Base-by-base conservation (phyloP, 2,329 filamentous ascomycete species). In the Cladophialophora bantiana region DNA sequence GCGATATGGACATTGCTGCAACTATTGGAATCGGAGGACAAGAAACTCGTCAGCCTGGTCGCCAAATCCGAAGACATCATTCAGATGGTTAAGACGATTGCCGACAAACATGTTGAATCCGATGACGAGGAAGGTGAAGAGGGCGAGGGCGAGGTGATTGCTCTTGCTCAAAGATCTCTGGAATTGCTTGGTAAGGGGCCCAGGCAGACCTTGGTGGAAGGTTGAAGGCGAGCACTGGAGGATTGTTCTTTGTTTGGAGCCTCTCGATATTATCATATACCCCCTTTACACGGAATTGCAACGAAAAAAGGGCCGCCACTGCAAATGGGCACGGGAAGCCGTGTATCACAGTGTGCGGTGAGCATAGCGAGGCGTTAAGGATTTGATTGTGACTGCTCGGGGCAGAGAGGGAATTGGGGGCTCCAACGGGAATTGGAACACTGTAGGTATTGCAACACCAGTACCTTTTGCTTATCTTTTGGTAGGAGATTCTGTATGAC, bases 1-100 rank as follows among this genome's bases (percentile, higher is more conserved):
- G 95, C 95, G 59, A 97, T 98, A 70, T 99, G 95, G 95, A 99
- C 95, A 1, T 82, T 99, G 56, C 86, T 99, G 3, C 95, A 99
- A 77, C 86, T 99, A 4, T 89, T 99, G 59, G 95, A 99, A 80
- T 97, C 94, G 0, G 94, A 96, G 77, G 94, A 99, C 77, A 89
- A 91, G 80, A 90, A 88, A 63, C 84, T 99, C n/a, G 90, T 97
- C 70, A 89, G 89, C 58, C 88, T 93, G 57, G 97, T 99, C 73
- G 89, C 92, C 73, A 91, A 94, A 75, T 94, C 93, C 1, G 91
- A 94, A 70, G 93, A 97, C 71, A 91, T 99, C 71, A 91, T 97
- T 64, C 88, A 92, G 69, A 93, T 97, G 86, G 95, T 98, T 69
- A 92, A 91, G 78, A 88, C 88, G 70, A 98, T 99, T 75, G 92